A percentile compares a stretch with the other conserved stretches of the same genome.
phyloP scores from a whole-genome alignment of 768 basidiomycete genomes.

The Suillus sp. region DNA sequence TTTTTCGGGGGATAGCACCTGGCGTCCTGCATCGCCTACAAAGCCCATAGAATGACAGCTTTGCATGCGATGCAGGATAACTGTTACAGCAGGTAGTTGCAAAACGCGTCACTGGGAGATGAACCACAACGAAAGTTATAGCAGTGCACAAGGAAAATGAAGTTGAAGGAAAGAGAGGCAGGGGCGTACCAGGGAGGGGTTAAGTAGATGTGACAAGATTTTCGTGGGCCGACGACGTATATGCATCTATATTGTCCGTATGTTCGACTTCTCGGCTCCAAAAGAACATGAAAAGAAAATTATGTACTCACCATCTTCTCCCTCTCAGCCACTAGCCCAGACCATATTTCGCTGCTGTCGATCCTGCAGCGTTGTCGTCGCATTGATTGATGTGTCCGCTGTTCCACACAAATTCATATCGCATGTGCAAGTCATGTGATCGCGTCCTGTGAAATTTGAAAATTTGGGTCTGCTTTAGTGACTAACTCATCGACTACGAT shows the following conservation, averaged over 20 bases:
- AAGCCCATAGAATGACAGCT: neutral
- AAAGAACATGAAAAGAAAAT: neutral
- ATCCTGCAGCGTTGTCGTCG: neutral
- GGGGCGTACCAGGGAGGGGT: neutral
- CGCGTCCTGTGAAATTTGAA: too few relatives aligned
- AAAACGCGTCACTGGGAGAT: neutral
- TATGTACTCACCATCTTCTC: neutral
- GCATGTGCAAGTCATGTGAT: too few relatives aligned
- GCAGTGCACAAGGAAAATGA: neutral
- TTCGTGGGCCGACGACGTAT: neutral
- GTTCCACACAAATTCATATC: too few relatives aligned
- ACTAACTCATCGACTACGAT: too few relatives aligned
- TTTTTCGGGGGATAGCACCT: neutral
- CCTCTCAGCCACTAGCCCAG: neutral
- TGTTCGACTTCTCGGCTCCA: neutral
- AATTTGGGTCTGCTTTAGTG: too few relatives aligned
- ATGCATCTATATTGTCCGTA: neutral
- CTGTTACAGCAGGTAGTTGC: neutral
- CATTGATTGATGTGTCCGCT: too few relatives aligned
- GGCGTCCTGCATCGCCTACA: neutral
- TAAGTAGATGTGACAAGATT: neutral
- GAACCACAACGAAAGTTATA: neutral
- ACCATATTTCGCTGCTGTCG: neutral
- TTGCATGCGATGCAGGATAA: neutral
- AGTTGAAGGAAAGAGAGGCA: neutral